phyloP scores from a whole-genome alignment of 2,329 filamentous ascomycete species.

The Arthrobotrys sphaeroides region DNA sequence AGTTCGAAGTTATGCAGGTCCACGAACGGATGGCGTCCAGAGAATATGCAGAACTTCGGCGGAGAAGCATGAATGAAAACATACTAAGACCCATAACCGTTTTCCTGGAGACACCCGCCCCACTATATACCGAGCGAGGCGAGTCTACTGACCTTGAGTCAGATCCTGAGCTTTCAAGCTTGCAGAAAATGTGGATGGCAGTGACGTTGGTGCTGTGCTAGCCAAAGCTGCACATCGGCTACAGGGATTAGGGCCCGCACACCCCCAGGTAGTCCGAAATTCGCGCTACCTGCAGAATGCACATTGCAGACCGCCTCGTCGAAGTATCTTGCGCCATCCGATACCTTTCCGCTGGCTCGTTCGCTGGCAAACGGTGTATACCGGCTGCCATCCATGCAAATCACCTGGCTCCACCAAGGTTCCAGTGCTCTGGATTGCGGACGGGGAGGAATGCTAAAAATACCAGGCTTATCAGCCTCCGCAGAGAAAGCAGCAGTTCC shows the following conservation, averaged over 20 bases:
- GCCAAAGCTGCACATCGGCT: slow-evolving; percentile 42
- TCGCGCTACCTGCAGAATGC: slow-evolving; percentile 42
- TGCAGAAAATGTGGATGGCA: slow-evolving; percentile 26
- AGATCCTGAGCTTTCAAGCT: slow-evolving; percentile 36
- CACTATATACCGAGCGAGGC: slow-evolving; percentile 49
- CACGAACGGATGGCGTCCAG: neutral
- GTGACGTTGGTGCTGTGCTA: slow-evolving; percentile 52
- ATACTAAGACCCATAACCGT: neutral
- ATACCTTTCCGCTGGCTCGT: slow-evolving; percentile 23
- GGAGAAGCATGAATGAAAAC: neutral
- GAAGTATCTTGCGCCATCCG: slow-evolving; percentile 41
- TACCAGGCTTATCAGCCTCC: slow-evolving; percentile 53
- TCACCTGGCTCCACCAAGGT: slow-evolving; percentile 51
- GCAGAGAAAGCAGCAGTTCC: slow-evolving; percentile 16
- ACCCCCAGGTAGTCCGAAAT: slow-evolving; percentile 40
- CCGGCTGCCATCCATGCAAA: slow-evolving; percentile 29
- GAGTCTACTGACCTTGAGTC: slow-evolving; percentile 43
- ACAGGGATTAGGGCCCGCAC: slow-evolving; percentile 38
- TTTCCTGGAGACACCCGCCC: slow-evolving; percentile 27
- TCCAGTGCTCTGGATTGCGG: slow-evolving; percentile 26
- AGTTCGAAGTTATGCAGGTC: too few species aligned
- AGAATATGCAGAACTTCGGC: neutral
- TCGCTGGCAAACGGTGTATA: slow-evolving; percentile 52
- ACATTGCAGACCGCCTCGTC: slow-evolving; percentile 9
- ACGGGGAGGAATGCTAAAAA: slow-evolving; percentile 52